A percentile compares a stretch with the other conserved stretches of the same genome.
These are phyloP conservation scores for Calamus simplicifolius DNA, from an alignment of 176 grass and related monocot genomes.

Conservation along the genomic window DNA sequence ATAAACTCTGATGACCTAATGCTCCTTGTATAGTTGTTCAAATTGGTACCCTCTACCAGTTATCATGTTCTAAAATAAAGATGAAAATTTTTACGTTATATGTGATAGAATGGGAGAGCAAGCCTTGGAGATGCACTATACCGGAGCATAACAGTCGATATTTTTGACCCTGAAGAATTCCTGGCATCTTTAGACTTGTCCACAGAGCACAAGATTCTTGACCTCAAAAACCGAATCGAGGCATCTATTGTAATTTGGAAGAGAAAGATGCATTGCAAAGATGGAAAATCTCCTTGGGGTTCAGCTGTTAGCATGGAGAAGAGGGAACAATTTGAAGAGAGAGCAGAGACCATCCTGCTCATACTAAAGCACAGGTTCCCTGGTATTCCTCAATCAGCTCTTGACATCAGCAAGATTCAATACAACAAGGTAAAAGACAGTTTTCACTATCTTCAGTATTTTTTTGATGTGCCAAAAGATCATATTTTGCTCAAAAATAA, in stretches of 20 bases:
- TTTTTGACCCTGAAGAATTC: slow-evolving; percentile 60
- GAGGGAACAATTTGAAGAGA: slow-evolving; percentile 65
- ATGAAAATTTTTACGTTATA: neutral
- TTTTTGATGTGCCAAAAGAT: too few relatives aligned
- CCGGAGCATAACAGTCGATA: slow-evolving; percentile 45
- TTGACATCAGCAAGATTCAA: slow-evolving; percentile 86
- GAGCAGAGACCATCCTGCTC: slow-evolving; percentile 51
- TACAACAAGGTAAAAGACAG: slow-evolving; percentile 48
- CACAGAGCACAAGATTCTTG: slow-evolving; percentile 61
- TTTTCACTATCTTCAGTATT: too few relatives aligned
- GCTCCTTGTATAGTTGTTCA: too few relatives aligned
- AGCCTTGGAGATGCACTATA: slow-evolving; percentile 69
- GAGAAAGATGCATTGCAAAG: slow-evolving; percentile 52
- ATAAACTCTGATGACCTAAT: too few relatives aligned
- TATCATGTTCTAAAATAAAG: slow-evolving; percentile 7
- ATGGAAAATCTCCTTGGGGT: slow-evolving; percentile 47
- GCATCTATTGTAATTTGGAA: slow-evolving; percentile 80
- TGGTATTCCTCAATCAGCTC: slow-evolving; percentile 42
- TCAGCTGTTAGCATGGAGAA: slow-evolving; percentile 53
- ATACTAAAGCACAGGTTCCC: slow-evolving; percentile 67
- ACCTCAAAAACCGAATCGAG: slow-evolving; percentile 74
- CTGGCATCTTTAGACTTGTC: slow-evolving; percentile 50
- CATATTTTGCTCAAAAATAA: too few relatives aligned
- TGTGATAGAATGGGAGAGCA: slow-evolving; percentile 62
- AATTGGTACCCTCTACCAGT: too few relatives aligned